Conservation (phyloP, 345 rosid species). For the Eutrema yunnanense region DNA sequence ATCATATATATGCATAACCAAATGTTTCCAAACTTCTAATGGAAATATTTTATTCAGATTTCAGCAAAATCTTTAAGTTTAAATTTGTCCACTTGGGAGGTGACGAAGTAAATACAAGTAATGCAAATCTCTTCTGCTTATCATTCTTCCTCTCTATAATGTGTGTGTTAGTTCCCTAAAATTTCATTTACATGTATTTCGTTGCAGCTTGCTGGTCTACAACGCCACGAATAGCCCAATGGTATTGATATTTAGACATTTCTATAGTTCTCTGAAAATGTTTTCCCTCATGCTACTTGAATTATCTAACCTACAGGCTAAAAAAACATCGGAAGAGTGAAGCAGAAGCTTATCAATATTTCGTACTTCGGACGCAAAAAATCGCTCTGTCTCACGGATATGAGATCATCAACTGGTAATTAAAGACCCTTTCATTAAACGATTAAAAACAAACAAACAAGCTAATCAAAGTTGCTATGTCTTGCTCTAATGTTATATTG, state of each 20-base stretch:
- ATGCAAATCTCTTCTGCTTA: slow-evolving; percentile 3
- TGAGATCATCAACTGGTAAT: slow-evolving; percentile 59
- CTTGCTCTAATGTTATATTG: neutral
- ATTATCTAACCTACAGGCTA: slow-evolving; percentile 37
- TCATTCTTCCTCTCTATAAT: neutral
- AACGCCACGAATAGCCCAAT: slow-evolving; percentile 45
- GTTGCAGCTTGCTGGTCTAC: slow-evolving; percentile 61
- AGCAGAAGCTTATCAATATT: slow-evolving; percentile 57
- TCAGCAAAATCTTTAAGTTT: slow-evolving; percentile 72
- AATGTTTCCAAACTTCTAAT: neutral
- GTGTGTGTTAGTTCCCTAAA: neutral
- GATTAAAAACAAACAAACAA: neutral
- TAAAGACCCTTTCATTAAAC: neutral
- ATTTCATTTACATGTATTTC: neutral
- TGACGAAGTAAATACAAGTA: slow-evolving; percentile 76
- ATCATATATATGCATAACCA: neutral
- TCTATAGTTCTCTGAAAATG: neutral
- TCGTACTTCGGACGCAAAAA: slow-evolving; percentile 55
- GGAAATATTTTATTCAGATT: slow-evolving; percentile 33
- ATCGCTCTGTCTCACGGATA: slow-evolving; percentile 62
- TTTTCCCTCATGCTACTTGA: neutral
- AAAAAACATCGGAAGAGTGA: slow-evolving; percentile 36
- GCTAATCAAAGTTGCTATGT: neutral
- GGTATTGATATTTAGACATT: slow-evolving; percentile 35
- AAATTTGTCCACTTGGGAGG: slow-evolving; percentile 77